phyloP scores from a whole-genome alignment of 2,329 filamentous ascomycete species.

The Xylaria arbuscula region DNA sequence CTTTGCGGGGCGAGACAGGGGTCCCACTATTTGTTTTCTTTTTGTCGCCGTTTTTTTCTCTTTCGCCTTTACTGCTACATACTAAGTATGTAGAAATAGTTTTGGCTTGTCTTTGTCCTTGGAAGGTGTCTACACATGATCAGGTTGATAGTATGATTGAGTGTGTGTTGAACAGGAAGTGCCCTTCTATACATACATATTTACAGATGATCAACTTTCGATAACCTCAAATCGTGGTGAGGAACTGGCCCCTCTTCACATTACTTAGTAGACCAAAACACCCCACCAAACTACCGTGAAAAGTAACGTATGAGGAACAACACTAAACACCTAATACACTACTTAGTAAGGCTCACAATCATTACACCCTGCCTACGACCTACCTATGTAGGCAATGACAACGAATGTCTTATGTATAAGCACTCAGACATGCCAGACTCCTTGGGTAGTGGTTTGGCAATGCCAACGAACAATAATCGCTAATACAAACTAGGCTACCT shows the following conservation, averaged over 20 bases:
- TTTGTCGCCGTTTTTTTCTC: slow-evolving; percentile 17
- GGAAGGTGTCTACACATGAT: too few relatives aligned
- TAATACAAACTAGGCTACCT: too few relatives aligned
- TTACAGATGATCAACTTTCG: background rate
- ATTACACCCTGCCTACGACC: background rate
- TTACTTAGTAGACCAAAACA: background rate
- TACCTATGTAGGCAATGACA: background rate
- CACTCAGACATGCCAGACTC: too few relatives aligned
- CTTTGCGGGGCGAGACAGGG: slow-evolving; percentile 44
- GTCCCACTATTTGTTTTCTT: slow-evolving; percentile 12
- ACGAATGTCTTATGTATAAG: background rate
- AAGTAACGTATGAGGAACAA: background rate
- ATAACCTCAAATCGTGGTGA: background rate
- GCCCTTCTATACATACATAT: background rate
- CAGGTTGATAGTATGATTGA: background rate
- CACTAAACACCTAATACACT: background rate
- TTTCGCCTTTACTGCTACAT: background rate
- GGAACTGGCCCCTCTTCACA: slow-evolving; percentile 5
- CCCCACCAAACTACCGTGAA: background rate
- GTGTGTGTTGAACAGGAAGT: background rate
- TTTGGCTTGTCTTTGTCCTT: too few relatives aligned
- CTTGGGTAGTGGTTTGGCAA: too few relatives aligned
- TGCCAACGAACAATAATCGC: too few relatives aligned
- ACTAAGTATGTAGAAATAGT: too few relatives aligned
- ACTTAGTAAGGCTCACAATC: background rate